phyloP scores from a whole-genome alignment of 257 asterid species.

The Jaltomata sinuosa region DNA sequence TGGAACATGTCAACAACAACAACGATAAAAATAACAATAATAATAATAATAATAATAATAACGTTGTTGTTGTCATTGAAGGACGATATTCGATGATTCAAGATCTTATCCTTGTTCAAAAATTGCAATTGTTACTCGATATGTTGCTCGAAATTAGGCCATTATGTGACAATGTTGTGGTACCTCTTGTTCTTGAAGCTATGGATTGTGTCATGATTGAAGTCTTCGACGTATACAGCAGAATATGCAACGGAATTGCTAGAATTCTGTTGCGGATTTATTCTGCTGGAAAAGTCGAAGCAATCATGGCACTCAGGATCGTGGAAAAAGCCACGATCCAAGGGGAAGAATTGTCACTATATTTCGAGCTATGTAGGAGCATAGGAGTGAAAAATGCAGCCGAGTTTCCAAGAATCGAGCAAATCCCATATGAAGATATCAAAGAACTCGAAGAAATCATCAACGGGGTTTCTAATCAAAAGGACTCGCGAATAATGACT shows the following conservation, averaged over 20 bases:
- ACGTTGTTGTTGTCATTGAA: neutral
- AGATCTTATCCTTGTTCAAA: slow-evolving; percentile 42
- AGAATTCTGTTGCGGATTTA: slow-evolving; percentile 38
- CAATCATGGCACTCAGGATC: slow-evolving; percentile 38
- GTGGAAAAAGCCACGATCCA: slow-evolving; percentile 49
- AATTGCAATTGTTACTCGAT: slow-evolving; percentile 47
- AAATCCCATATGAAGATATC: slow-evolving; percentile 52
- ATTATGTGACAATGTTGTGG: slow-evolving; percentile 20
- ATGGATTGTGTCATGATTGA: slow-evolving; percentile 65
- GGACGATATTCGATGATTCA: slow-evolving; percentile 11
- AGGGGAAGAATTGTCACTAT: slow-evolving; percentile 43
- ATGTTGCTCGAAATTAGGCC: slow-evolving; percentile 56
- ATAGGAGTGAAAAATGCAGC: slow-evolving; percentile 54
- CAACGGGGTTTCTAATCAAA: slow-evolving; percentile 17
- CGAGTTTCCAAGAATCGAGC: slow-evolving; percentile 36
- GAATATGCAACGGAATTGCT: slow-evolving; percentile 60
- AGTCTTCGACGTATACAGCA: slow-evolving; percentile 52
- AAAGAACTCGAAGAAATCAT: slow-evolving; percentile 55
- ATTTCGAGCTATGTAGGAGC: slow-evolving; percentile 52
- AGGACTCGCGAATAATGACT: neutral
- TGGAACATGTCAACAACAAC: neutral
- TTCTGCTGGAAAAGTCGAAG: slow-evolving; percentile 41
- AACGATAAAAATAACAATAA: neutral
- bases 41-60: neutral
- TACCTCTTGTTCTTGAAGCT: slow-evolving; percentile 46